These are phyloP conservation scores for Panicum virgatum DNA, from an alignment of 202 grass and related monocot genomes.

Conservation along the genomic window DNA sequence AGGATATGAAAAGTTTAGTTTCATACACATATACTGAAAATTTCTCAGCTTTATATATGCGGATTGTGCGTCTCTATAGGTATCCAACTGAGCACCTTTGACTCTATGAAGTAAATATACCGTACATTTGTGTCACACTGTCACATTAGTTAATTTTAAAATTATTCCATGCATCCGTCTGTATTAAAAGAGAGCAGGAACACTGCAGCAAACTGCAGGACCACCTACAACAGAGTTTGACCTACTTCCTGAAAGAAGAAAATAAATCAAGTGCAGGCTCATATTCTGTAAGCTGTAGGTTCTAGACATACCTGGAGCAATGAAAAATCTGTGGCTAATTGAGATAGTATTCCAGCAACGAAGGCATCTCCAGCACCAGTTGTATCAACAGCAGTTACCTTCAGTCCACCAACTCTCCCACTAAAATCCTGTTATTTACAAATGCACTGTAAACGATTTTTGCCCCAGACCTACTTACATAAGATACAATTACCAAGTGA, in stretches of 20 bases:
- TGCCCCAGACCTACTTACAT: neutral
- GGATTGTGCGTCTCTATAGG: neutral
- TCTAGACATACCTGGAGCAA: constrained; percentile 68
- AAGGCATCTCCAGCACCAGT: constrained; percentile 99
- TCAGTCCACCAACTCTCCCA: constrained; percentile 82
- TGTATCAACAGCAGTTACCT: constrained; percentile 75
- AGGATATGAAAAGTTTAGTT: neutral
- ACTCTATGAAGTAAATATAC: constrained; percentile 6
- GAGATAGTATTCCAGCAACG: constrained; percentile 81
- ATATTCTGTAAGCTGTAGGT: constrained; percentile 15
- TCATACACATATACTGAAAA: neutral
- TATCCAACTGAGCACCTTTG: neutral
- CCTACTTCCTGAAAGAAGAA: neutral
- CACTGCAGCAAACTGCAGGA: constrained; percentile 2
- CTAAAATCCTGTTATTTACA: constrained; percentile 70
- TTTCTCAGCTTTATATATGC: neutral
- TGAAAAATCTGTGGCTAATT: constrained; percentile 66
- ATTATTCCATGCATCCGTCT: constrained; percentile 28
- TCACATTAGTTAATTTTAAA: constrained; percentile 11
- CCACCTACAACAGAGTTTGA: neutral
- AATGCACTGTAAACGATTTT: constrained; percentile 9
- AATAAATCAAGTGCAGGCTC: neutral
- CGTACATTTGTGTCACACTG: neutral
- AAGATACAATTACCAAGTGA: constrained; percentile 24
- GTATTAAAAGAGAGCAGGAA: constrained; percentile 22